Percentiles rank a stretch among this genome's conserved stretches.
Conservation (phyloP, 345 rosid species). For the Psidium guajava region DNA sequence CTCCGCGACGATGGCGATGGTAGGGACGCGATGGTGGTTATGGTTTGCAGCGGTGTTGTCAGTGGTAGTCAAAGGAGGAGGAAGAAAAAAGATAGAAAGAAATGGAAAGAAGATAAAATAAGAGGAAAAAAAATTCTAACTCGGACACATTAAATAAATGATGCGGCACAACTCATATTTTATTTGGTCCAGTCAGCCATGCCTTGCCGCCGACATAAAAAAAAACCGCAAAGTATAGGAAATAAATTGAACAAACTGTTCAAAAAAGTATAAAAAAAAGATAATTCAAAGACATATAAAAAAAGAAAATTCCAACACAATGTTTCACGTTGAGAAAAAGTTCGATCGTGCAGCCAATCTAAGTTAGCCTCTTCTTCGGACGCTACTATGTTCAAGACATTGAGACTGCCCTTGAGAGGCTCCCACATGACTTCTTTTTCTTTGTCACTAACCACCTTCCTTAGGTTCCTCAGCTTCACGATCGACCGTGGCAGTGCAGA, state of each 20-base stretch:
- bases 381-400: neutral
- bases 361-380: constrained; percentile 1
- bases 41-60: neutral
- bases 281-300: no score
- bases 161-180: neutral
- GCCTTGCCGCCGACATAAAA: neutral
- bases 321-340: neutral
- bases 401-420: neutral
- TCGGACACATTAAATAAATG: neutral
- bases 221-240: fast-evolving
- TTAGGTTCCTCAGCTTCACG: constrained; percentile 17
- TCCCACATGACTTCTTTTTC: constrained; percentile 31
- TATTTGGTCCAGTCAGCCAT: neutral
- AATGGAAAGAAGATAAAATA: neutral
- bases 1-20: neutral
- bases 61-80: neutral
- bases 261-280: fast-evolving
- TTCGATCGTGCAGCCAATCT: constrained; percentile 3
- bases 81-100: neutral
- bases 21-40: neutral
- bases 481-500: constrained; percentile 19
- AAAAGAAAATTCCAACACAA: no score
- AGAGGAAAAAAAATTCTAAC: neutral
- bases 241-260: neutral
- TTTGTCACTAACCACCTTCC: constrained; percentile 39